Evolutionary conservation across 331 rosid species (phyloP).

Genomic region (Saraca asoca): DNA sequence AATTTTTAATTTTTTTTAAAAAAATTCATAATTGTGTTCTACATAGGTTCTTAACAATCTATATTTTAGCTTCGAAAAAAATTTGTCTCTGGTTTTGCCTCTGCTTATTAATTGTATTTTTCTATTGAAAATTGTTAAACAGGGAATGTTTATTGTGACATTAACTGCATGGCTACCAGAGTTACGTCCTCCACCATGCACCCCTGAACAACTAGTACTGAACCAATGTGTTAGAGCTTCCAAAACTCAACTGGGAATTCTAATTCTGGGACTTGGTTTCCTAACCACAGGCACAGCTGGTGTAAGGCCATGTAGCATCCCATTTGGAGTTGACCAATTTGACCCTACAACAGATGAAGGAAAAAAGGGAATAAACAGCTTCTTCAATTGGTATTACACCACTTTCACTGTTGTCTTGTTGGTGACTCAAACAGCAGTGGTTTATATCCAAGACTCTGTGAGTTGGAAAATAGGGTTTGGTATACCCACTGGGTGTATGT

Average conservation of each 20-base stretch:
- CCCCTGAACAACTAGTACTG: conserved; percentile 5
- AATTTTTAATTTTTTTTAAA: no score
- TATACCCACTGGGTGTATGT: conserved; percentile 55
- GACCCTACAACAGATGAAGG: conserved; percentile 66
- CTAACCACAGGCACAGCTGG: conserved; percentile 65
- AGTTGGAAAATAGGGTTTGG: conserved; percentile 85
- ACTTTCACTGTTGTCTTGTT: conserved; percentile 53
- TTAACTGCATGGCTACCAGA: conserved; percentile 60
- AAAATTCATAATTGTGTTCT: no score
- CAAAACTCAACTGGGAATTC: conserved; percentile 42
- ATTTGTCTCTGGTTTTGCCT: no score
- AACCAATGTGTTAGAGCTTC: conserved; percentile 49
- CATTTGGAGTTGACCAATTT: conserved; percentile 73
- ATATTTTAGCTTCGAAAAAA: no score
- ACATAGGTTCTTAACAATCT: no score
- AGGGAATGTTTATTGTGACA: conserved; percentile 72
- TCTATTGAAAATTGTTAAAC: conserved; percentile 16
- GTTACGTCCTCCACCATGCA: conserved; percentile 65
- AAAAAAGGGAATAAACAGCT: conserved; percentile 65
- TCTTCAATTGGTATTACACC: conserved; percentile 78
- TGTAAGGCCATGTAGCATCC: conserved; percentile 82
- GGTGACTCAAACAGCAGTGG: conserved; percentile 53
- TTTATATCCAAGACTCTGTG: conserved; percentile 69
- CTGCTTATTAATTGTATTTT: neutral
- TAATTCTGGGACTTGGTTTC: conserved; percentile 50